Evolutionary conservation across 768 basidiomycete species (phyloP).

Genomic region (Naganishia antarctica): DNA sequence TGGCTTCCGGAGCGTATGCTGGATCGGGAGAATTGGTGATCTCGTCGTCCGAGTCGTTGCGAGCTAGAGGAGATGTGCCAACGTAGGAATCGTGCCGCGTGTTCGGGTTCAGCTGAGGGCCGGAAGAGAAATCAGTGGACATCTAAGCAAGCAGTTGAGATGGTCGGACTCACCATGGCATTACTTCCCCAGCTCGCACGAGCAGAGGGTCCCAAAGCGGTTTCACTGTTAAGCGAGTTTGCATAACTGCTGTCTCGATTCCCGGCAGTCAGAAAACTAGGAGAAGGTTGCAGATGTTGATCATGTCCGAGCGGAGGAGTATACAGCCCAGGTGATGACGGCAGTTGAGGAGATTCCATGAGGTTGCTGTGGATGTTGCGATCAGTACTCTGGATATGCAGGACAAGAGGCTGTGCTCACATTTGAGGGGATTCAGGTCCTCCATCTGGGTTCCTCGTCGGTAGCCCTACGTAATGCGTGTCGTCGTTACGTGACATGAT

Average conservation of each 20-base stretch:
- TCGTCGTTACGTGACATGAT: conserved; percentile 6
- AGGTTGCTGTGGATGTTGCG: not conserved
- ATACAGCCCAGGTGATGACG: not conserved
- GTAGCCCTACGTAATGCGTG: conserved; percentile 18
- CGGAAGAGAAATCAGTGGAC: not conserved
- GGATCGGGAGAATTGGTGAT: conserved; percentile 10
- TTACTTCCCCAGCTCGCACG: conserved; percentile 24
- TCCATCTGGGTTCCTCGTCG: conserved; percentile 19
- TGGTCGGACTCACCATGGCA: conserved; percentile 11
- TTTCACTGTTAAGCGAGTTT: conserved; percentile 7
- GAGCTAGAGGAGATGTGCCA: conserved; percentile 12
- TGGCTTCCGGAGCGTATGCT: not conserved
- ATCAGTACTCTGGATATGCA: not conserved
- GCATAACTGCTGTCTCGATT: conserved; percentile 22
- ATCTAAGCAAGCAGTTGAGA: not conserved
- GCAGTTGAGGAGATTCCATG: conserved; percentile 11
- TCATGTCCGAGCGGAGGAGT: conserved; percentile 15
- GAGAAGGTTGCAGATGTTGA: conserved; percentile 20
- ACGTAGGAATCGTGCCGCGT: not conserved
- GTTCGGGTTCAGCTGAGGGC: not conserved
- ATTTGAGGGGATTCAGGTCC: conserved; percentile 19
- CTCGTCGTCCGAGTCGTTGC: conserved; percentile 16
- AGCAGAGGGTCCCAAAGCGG: not conserved
- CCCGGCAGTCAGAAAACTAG: conserved; percentile 16
- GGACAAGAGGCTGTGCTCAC: not conserved